Evolutionary conservation across 805 yeast genomes (phyloP).

Genomic region (Starmerella scarabaei): DNA sequence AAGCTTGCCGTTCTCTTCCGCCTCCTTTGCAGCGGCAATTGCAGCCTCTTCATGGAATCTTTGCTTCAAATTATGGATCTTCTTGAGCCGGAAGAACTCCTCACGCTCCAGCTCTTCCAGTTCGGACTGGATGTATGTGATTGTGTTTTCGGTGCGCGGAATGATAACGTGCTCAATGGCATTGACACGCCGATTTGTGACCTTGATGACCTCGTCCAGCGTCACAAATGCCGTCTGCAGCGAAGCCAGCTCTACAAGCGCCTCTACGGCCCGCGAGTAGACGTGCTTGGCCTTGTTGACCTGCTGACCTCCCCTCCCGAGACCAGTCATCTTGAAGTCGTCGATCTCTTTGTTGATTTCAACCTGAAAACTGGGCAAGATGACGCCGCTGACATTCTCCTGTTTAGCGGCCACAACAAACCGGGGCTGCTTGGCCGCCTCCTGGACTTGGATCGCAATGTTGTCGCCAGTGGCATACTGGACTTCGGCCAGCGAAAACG

Average conservation of each 20-base stretch:
- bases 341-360: conserved; percentile 72
- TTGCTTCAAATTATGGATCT: conserved; percentile 90
- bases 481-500: conserved; percentile 93
- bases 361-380: conserved; percentile 82
- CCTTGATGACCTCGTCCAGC: conserved; percentile 93
- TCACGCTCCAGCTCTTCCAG: conserved; percentile 96
- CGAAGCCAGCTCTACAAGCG: conserved; percentile 88
- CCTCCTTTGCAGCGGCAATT: conserved; percentile 9
- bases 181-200: conserved; percentile 94
- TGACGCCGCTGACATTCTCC: conserved; percentile 93
- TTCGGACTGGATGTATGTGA: conserved; percentile 81
- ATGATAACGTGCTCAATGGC: conserved; percentile 97
- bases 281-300: conserved; percentile 88
- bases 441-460: conserved; percentile 91
- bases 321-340: conserved; percentile 91
- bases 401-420: conserved; percentile 84
- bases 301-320: conserved; percentile 98
- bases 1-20: conserved; percentile 6
- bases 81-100: conserved; percentile 91
- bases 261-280: conserved; percentile 92
- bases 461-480: conserved; percentile 96
- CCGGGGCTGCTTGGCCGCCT: conserved; percentile 74
- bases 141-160: conserved; percentile 95
- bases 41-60: conserved; percentile 35
- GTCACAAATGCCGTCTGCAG: conserved; percentile 93